phyloP scores from a whole-genome alignment of 2,329 filamentous ascomycete genomes.

The Myriosclerotinia duriaeana region DNA sequence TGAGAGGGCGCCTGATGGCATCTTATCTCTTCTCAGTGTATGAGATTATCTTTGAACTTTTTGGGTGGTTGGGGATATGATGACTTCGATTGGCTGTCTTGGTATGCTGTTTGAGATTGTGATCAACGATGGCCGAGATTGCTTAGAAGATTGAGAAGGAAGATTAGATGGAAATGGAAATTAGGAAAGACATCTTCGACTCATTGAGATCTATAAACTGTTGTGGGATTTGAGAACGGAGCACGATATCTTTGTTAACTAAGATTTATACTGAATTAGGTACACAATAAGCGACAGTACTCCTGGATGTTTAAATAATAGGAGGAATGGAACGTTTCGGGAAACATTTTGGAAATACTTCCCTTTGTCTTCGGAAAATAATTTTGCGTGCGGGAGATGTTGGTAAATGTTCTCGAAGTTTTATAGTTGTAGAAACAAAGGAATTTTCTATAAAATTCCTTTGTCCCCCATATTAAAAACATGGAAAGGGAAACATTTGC shows the following conservation, averaged over 20 bases:
- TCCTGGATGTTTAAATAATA: not conserved
- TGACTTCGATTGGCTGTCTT: not conserved
- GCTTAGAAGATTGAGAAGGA: not conserved
- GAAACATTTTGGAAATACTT: not conserved
- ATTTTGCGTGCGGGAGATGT: not conserved
- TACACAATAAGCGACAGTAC: constrained; percentile 1
- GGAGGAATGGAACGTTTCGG: not conserved
- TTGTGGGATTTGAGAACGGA: not conserved
- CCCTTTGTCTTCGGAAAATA: constrained; percentile 3
- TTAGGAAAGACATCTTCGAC: constrained; percentile 4
- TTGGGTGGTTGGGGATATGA: not conserved
- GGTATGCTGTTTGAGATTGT: not conserved
- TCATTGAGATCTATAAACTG: not conserved
- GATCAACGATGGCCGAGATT: not conserved
- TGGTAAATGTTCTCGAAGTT: not conserved
- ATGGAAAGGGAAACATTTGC: not conserved
- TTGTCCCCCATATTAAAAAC: not conserved
- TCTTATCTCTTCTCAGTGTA: not conserved
- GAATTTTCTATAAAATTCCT: not conserved
- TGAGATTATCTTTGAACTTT: too few species aligned
- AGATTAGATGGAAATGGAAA: constrained; percentile 11
- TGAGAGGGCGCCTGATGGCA: constrained; percentile 21
- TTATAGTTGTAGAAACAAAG: not conserved
- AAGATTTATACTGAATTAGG: not conserved
- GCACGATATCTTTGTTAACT: not conserved